Evolutionary conservation across 1,139 yeast species (phyloP), one percentile per base, ranked within the genome.

Genomic region (Lodderomyces theae): DNA sequence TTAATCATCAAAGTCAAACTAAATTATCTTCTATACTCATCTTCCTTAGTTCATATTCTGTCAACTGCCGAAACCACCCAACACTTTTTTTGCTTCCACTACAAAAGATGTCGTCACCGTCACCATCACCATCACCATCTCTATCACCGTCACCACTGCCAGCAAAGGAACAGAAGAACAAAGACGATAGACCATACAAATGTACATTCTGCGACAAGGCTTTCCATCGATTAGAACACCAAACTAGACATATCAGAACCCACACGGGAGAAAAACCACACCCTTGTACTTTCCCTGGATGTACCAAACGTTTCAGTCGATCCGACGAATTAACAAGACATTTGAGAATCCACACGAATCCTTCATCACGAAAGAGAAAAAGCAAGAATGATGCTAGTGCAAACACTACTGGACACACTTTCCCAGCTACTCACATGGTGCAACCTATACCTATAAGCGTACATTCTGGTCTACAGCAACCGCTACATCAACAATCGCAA

Each of bases 221-320:
- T 37, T 74, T 83, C 56, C 84, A 79, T 53, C 64, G 86, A 47
- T 57, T 79, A 40, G 86, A 80, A 54, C 86, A 82, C 56, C 82
- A 81, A 54, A 79, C 87, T 7, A 73, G 89, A 51, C 90, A 83
- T 54, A 81, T 80, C 54, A 64, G 86, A 45, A 80, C 83, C 30
- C 86, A 80, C 53, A 80, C 86, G 1, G 86, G 86, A 19, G 86
- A 82, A 55, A 80, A 85, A 51, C 92, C 92, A 10, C 87, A 83
- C 57, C 78, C 74, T 19, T 85, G 94, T 60, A 75, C 79, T 23
- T 80, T 69, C 47, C 80, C 85, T 3, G 82, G 82, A 7, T 85
- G 92, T 58, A 56, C 70, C 34, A 83, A 83, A 59, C 69, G 80
- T 46, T 84, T 84, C 58, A 75, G 82, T 43, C 66, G 90, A 46